Conservation (phyloP, 352 stramenopile genomes). For the Ochromonadaceae sp. region DNA sequence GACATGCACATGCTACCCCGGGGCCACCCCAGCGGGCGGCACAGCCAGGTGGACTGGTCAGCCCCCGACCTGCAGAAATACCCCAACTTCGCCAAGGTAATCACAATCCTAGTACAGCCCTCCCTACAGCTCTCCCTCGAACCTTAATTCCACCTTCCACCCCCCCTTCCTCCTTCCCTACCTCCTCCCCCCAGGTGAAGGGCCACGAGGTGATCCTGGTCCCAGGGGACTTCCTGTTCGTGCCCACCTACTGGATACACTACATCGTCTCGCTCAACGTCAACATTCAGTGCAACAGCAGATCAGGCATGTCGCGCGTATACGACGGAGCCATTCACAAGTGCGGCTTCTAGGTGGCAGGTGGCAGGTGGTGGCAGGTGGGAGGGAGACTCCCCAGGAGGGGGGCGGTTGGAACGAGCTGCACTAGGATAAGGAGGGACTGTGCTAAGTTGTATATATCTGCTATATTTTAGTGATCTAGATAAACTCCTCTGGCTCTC, state of each 20-base stretch:
- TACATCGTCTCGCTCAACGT: conserved; percentile 54
- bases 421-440: too few relatives aligned
- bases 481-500: too few relatives aligned
- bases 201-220: conserved; percentile 45
- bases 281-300: conserved; percentile 56
- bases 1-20: conserved; percentile 30
- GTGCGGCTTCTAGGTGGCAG: conserved; percentile 30
- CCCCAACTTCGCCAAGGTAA: conserved; percentile 3
- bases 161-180: too few relatives aligned
- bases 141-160: too few relatives aligned
- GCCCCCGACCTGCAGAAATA: conserved; percentile 39
- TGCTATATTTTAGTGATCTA: too few relatives aligned
- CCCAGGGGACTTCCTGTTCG: conserved; percentile 49
- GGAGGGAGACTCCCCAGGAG: too few relatives aligned
- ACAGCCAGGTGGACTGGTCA: conserved; percentile 76
- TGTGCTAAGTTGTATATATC: too few relatives aligned
- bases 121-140: too few relatives aligned
- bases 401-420: too few relatives aligned
- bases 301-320: conserved; percentile 32
- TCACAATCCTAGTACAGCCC: too few relatives aligned
- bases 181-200: too few relatives aligned
- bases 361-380: too few relatives aligned
- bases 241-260: conserved; percentile 57
- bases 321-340: neutral
- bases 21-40: conserved; percentile 57